Base-by-base conservation (phyloP, 192 early-diverging fungal genomes). In the Backusella mclennaniae region DNA sequence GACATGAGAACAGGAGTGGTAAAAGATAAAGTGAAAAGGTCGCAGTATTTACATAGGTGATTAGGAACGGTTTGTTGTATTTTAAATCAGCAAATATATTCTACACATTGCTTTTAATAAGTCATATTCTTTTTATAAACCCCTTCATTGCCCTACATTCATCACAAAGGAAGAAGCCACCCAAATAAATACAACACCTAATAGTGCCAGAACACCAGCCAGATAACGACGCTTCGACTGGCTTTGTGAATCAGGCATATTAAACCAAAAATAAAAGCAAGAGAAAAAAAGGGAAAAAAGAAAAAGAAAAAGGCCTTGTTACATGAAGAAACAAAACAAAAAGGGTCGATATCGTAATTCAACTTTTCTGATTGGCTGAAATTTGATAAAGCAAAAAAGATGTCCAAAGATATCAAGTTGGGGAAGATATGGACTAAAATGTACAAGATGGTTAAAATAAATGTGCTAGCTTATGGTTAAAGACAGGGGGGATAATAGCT, bases 171-270 rank as follows among this genome's bases (percentile, higher is more conserved):
- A 93, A 49, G 90, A 92, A 0, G 86, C 85, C 3, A 93, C 91
- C 94, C 94, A 95, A 66, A 95, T 93, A 68, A 92, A 76, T 56
- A 94, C 94, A 9, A 95, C 93, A 67, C 84, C 78, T 14, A 94
- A 80, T 23, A 95, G 81, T 35, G 89, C 81, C 2, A 89, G 15
- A n/a, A 94, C 82, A 8, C 94, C 94, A 33, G 87, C 46, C n/a
- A 85, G 78, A 31, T 88, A 90, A 15, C 93, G 88, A 53, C 76
- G 33, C n/a, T 66, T 71, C 35, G 42, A 44, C 36, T 46, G 44
- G 31, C 23, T 35, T 41, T 38, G 39, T 19, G 59, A 67, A 29
- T 74, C 73, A 33, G 73, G 59, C 73, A 74, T 74, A 59, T 12
- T 59, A 59, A 59, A 23, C 6, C n/a, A 53, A 53, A 33, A 59